These are phyloP conservation scores for Blastobotrys americana DNA, from an alignment of 805 yeast species.

Conservation along the genomic window DNA sequence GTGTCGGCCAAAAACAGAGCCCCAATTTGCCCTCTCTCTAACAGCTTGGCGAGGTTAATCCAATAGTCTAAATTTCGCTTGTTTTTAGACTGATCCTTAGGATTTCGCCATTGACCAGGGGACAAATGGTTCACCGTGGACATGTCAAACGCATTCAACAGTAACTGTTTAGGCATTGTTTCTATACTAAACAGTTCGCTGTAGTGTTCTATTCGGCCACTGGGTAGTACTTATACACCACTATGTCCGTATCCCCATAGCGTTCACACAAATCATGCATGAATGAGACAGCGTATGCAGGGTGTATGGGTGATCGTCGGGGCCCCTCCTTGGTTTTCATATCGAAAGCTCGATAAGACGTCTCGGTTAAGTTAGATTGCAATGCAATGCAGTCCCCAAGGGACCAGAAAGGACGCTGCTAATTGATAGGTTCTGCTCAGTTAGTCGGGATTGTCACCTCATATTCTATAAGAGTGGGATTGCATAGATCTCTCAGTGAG, in stretches of 20 bases:
- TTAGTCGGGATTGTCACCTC: too few species aligned
- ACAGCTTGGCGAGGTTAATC: slow-evolving; percentile 33
- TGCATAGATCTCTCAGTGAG: too few species aligned
- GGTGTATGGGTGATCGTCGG: background rate
- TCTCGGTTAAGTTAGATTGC: too few species aligned
- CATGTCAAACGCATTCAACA: background rate
- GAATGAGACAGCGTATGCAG: background rate
- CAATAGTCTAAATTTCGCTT: slow-evolving; percentile 31
- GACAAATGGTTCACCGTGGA: background rate
- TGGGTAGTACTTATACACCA: too few species aligned
- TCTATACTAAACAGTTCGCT: too few species aligned
- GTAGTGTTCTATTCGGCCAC: too few species aligned
- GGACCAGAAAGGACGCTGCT: too few species aligned
- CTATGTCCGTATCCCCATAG: background rate
- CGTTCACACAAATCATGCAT: background rate
- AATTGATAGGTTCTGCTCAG: too few species aligned
- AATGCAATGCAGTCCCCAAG: too few species aligned
- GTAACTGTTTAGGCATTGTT: background rate
- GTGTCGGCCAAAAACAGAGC: slow-evolving; percentile 37
- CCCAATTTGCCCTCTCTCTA: slow-evolving; percentile 35
- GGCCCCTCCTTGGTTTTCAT: background rate
- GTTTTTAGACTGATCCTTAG: background rate
- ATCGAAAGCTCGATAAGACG: too few species aligned
- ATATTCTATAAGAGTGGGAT: too few species aligned
- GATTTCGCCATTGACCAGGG: background rate